A percentile compares a stretch with the other conserved stretches of the same genome.
Evolutionary conservation across 1,139 yeast species (phyloP).

Genomic region (Yamadazyma triangularis): DNA sequence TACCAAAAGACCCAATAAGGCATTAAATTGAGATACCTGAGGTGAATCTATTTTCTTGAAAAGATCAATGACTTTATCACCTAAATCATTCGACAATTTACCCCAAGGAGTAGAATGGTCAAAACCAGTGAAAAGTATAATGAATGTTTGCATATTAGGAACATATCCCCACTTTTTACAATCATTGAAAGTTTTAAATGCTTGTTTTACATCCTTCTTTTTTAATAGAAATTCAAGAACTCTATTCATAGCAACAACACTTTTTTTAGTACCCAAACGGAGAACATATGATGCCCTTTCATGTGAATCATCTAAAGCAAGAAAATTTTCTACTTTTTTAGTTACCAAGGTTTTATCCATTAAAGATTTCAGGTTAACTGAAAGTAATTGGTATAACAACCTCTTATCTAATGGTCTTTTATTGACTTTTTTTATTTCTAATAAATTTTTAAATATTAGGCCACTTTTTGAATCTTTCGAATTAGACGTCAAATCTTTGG

Average conservation of each 20-base stretch:
- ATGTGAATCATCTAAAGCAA: constrained; percentile 40
- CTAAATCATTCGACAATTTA: constrained; percentile 13
- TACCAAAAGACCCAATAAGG: constrained; percentile 32
- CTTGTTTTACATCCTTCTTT: constrained; percentile 33
- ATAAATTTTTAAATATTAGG: constrained; percentile 26
- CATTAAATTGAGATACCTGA: constrained; percentile 27
- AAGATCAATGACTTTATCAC: constrained; percentile 5
- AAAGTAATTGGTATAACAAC: constrained; percentile 48
- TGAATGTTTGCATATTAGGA: constrained; percentile 49
- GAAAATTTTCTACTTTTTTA: constrained; percentile 46
- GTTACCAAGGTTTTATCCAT: constrained; percentile 54
- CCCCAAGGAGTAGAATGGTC: constrained; percentile 41
- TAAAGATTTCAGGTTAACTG: constrained; percentile 52
- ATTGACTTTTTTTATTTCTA: constrained; percentile 20
- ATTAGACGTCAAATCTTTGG: constrained; percentile 6
- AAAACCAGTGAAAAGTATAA: constrained; percentile 55
- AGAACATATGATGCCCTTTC: constrained; percentile 53
- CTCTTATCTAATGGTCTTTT: constrained; percentile 34
- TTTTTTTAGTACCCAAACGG: constrained; percentile 38
- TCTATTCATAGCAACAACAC: constrained; percentile 59
- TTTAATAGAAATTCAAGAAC: constrained; percentile 47
- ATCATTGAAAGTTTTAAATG: constrained; percentile 46
- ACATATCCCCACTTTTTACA: constrained; percentile 60
- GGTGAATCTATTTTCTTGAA: constrained; percentile 17
- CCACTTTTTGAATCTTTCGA: constrained; percentile 5